Evolutionary conservation across 192 early-diverging fungal genomes (phyloP).

Genomic region (Backusella macrospora): DNA sequence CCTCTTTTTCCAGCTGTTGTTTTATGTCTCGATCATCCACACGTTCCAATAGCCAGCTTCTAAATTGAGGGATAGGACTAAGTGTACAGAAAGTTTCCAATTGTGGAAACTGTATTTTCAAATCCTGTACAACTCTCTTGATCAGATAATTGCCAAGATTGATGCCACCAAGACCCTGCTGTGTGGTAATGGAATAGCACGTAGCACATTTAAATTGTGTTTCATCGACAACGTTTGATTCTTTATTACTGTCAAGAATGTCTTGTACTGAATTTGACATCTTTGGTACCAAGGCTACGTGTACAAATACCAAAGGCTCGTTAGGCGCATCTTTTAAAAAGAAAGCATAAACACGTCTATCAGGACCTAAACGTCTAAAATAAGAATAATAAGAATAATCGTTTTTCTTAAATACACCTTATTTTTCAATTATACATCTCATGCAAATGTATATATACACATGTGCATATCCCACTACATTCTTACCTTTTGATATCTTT

Average conservation of each 20-base stretch:
- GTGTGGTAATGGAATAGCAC: conserved; percentile 94
- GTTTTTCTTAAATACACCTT: not conserved
- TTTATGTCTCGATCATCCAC: not conserved
- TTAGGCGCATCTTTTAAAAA: conserved; percentile 76
- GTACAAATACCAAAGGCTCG: conserved; percentile 90
- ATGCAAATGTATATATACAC: no score
- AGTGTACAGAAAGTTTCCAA: conserved; percentile 84
- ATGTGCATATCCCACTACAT: no score
- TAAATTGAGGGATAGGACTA: conserved; percentile 90
- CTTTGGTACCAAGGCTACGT: conserved; percentile 73
- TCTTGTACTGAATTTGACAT: conserved; percentile 71
- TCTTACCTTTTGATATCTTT: conserved; percentile 77
- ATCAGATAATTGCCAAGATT: conserved; percentile 91
- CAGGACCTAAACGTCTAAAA: conserved; percentile 52
- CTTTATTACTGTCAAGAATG: conserved; percentile 22
- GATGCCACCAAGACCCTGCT: conserved; percentile 83
- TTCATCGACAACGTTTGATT: conserved; percentile 26
- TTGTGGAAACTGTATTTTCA: conserved; percentile 69
- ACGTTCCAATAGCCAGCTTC: conserved; percentile 69
- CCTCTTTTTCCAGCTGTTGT: not conserved
- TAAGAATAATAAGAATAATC: not conserved
- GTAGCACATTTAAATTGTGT: conserved; percentile 68
- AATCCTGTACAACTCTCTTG: conserved; percentile 84
- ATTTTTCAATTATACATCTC: no score
- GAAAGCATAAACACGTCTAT: conserved; percentile 82